Evolutionary conservation across 495 filamentous ascomycete genomes (phyloP), one percentile per base, ranked within the genome.

Genomic region (Aspergillus mulundensis): DNA sequence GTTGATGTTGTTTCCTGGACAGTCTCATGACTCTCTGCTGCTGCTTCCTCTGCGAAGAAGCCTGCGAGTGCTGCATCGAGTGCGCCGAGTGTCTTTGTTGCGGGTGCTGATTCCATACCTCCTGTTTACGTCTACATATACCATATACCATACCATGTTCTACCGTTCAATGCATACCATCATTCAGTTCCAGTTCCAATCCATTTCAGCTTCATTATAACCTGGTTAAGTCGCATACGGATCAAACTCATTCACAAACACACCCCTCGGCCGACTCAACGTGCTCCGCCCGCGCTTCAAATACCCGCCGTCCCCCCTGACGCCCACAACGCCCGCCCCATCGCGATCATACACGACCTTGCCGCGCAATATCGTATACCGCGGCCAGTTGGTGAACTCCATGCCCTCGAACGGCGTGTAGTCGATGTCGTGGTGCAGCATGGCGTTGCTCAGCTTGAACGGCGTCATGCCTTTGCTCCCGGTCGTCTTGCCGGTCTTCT

Each of bases 341-440:
- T 82, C 78, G 12, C 73, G 70, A 57, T 78, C 75, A 78, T 80
- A 87, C 4, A 84, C 75, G 2, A 85, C 74, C 54, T 80, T 66
- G 1, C 83, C 82, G 20, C 82, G 70, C 15, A 87, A 58, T 14
- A 86, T 69, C 6, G 82, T 85, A 61, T 81, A 85, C 39, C 82
- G 69, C 16, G 82, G 83, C 83, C 83, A 87, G 41, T 85, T 81
- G 28, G 68, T 67, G 34, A 85, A 61, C 28, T 59, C 63, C 57
- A 74, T 73, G 2, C 81, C 82, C 66, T 86, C 84, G 57, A 77
- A 87, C 1, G 81, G 82, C 23, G 82, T 84, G 58, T 85, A 84
- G 57, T 87, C 82, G 3, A 79, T 75, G 58, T 79, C 72, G 54
- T 85, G 82, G 60, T 85, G 82, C 54, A 87, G 63, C 65, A 79